Evolutionary conservation across 2,329 filamentous ascomycete genomes (phyloP), one percentile per base, ranked within the genome.

Genomic region (Teratosphaeria nubilosa): DNA sequence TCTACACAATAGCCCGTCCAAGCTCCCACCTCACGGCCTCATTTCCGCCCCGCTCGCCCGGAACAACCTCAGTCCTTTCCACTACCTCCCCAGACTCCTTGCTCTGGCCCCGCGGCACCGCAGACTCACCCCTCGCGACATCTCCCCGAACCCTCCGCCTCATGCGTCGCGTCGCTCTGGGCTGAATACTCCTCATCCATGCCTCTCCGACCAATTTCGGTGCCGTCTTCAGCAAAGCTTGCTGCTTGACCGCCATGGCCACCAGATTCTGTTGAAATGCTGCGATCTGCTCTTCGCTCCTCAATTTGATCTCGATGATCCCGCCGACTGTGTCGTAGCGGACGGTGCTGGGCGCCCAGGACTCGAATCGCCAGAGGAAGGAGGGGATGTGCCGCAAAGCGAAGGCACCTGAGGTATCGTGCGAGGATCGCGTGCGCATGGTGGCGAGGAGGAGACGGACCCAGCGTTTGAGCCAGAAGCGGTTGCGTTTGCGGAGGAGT

Each of bases 261-360:
- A 48, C 3, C 24, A 30, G 7, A 14, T 20, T 20, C 51, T 37
- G 14, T 4, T 41, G 53, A 11, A 54, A 25, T 14, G 16, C 10
- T 10, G 25, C 60, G 31, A 60, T 55, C 31, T 62, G 58, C 48
- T 61, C 58, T 27, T 64, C 32, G 11, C 45, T 37, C 2, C 62
- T 54, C 6, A 66, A 51, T 22, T 62, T 51, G 37, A 72, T 60
- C 51, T 68, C 61, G 14, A 73, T 58, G 20, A 65, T 52, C 7
- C 70, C 70, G n/a, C 65, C 68, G 3, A 65, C 58, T 6, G 63
- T 67, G 32, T 72, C 67, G 45, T 72, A 71, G 32, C 53, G 31
- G 7, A 70, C 60, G 1, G 41, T 53, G 13, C 27, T 55, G 1
- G 65, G 66, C 13, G 63, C 62, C 16, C 56, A 64, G 5, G 53